phyloP scores from a whole-genome alignment of 495 filamentous ascomycete species.

The Copromyces sp. region DNA sequence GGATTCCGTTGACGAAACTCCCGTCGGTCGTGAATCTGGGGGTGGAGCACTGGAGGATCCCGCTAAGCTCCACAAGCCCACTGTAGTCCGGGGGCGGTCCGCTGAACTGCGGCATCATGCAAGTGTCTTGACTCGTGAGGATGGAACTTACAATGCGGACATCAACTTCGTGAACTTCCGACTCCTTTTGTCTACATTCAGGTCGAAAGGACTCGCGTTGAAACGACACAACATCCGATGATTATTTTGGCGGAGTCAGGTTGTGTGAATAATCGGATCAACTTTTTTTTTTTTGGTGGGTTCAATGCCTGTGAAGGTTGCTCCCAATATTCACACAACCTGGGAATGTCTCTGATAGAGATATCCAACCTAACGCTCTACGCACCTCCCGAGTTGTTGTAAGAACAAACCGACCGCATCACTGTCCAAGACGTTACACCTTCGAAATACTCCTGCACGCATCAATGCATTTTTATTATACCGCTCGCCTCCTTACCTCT shows the following conservation, averaged over 20 bases:
- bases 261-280: too few relatives aligned
- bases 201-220: neutral
- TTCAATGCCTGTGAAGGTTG: too few relatives aligned
- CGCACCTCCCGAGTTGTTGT: too few relatives aligned
- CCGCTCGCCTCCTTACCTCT: neutral
- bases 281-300: too few relatives aligned
- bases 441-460: too few relatives aligned
- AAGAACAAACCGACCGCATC: too few relatives aligned
- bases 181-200: neutral
- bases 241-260: neutral
- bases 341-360: neutral
- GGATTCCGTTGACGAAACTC: neutral
- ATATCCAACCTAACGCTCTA: neutral
- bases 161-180: neutral
- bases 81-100: neutral
- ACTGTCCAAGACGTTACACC: too few relatives aligned
- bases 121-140: neutral
- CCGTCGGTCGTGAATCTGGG: neutral
- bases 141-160: neutral
- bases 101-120: neutral
- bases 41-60: neutral
- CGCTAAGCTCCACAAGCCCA: neutral
- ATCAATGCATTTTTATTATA: too few relatives aligned
- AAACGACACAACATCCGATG: neutral
- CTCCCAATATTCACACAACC: too few relatives aligned